Base-by-base conservation (phyloP, 2,329 filamentous ascomycete genomes). In the Ascochyta pisi region DNA sequence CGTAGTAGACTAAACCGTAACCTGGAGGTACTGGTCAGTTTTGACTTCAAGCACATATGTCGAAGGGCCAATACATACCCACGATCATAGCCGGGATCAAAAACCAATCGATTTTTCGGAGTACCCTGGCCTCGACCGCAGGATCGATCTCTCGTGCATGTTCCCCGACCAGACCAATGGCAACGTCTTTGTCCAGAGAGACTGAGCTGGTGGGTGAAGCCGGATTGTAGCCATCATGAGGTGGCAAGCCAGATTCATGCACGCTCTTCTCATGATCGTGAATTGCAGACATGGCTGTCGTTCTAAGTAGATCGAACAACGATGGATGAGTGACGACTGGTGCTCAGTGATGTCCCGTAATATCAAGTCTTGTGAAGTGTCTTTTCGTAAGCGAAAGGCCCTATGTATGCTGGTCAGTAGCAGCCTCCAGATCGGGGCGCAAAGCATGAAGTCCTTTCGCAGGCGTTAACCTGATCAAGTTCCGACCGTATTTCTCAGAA, bases 1-100 rank as follows among this genome's bases (percentile, higher is more conserved):
- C 87, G 68, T 89, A 89, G 73, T 89, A 89, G 0, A 89, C 86
- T 31, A 90, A 77, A 2, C 87, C 86, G 73, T 89, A 86, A 3
- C 84, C 83, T 64, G 22, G 9, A n/a, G 12, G 24, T 23, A 10
- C 9, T 13, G n/a, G 13, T 51, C 9, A 39, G 29, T 50, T 24
- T 31, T 31, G 29, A 31, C 29, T 31, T 31, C 29, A 31, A 5
- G 12, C 29, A 31, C 12, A 12, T 5, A 31, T 31, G 29, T 4
- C 4, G 13, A 19, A 19, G 29, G 27, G 27, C 12, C 12, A 13
- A 13, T 12, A 38, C 26, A 13, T 65, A 76, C 74, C 74, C 23
- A 76, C 55, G 23, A 77, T 66, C 87, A 90, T 90, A 12, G 84
- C 82, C 0, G 88, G 88, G 31, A 90, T 88, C 41, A 90, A 73